Evolutionary conservation across 139 green algal species (phyloP).

Genomic region (Deuterostichococcus epilithicus): DNA sequence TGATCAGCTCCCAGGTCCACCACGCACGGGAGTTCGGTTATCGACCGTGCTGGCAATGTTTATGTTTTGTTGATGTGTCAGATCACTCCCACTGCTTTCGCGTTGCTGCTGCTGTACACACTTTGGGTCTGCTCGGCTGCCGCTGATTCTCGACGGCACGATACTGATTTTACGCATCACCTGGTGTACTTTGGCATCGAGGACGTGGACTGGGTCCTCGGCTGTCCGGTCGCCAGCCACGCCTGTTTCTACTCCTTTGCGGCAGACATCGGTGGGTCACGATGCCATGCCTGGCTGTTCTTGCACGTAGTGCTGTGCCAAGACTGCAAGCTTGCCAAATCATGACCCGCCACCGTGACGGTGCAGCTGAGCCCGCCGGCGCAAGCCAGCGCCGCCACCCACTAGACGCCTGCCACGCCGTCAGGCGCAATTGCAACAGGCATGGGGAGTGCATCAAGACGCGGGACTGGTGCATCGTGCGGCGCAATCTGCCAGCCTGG

Average conservation of each 20-base stretch:
- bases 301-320: too few relatives aligned
- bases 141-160: neutral
- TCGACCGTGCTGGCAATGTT: too few relatives aligned
- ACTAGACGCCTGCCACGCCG: neutral
- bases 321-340: too few relatives aligned
- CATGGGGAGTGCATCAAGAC: neutral
- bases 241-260: neutral
- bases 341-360: too few relatives aligned
- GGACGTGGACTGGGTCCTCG: neutral
- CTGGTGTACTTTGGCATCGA: neutral
- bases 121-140: neutral
- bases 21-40: too few relatives aligned
- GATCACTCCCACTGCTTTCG: too few relatives aligned
- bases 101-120: neutral
- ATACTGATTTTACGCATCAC: neutral
- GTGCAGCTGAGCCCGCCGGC: neutral
- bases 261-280: too few relatives aligned
- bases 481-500: neutral
- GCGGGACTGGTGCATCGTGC: neutral
- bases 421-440: neutral
- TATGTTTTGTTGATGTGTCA: too few relatives aligned
- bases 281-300: neutral
- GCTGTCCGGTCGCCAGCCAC: neutral
- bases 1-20: too few relatives aligned
- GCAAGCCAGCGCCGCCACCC: too few relatives aligned